Conservation (phyloP, 768 basidiomycete genomes). For the Russula sp. region DNA sequence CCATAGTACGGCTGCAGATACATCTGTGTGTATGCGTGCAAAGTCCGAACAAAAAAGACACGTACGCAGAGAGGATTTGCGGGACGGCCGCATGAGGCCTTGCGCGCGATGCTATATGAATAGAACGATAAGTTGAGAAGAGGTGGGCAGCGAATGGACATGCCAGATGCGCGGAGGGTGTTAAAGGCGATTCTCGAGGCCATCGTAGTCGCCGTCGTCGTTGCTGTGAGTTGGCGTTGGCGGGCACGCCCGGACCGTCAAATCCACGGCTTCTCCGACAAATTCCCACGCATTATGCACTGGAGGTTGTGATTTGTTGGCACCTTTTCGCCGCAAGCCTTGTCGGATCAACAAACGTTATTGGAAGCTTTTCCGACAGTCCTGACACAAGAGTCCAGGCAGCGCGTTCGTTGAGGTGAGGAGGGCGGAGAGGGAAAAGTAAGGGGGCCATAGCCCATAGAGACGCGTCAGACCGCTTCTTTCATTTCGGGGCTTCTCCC, state of each 20-base stretch:
- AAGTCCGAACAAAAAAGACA: slow-evolving; percentile 20
- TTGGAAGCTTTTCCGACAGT: no score
- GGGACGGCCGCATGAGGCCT: slow-evolving; percentile 39
- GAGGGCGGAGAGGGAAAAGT: no score
- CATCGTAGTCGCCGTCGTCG: slow-evolving; percentile 22
- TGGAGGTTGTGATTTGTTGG: no score
- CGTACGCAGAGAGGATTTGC: slow-evolving; percentile 45
- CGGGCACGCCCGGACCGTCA: neutral
- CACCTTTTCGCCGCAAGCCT: no score
- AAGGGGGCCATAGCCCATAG: no score
- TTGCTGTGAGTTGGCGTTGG: slow-evolving; percentile 8
- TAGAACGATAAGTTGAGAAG: neutral
- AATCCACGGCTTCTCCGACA: neutral
- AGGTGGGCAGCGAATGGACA: neutral
- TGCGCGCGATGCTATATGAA: slow-evolving; percentile 22
- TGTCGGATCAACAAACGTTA: no score
- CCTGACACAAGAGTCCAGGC: no score
- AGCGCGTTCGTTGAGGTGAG: no score
- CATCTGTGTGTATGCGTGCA: slow-evolving; percentile 1
- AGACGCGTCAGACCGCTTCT: no score
- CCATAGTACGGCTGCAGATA: neutral
- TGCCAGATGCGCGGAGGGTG: slow-evolving; percentile 26
- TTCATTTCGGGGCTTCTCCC: no score
- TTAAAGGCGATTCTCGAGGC: slow-evolving; percentile 29
- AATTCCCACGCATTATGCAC: neutral